Evolutionary conservation across 2,329 filamentous ascomycete species (phyloP).

Genomic region (Kalmusia sp.): DNA sequence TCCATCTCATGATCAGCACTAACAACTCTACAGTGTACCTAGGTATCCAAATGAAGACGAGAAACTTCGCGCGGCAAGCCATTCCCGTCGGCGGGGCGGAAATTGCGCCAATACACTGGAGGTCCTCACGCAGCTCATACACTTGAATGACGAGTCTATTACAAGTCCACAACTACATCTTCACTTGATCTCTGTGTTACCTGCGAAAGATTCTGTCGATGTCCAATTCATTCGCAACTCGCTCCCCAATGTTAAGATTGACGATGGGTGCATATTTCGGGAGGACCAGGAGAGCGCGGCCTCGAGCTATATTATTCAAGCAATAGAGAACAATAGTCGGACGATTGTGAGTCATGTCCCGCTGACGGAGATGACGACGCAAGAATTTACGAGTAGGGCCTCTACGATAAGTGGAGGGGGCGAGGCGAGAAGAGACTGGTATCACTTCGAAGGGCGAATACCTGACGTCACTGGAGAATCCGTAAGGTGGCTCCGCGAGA

Average conservation of each 20-base stretch:
- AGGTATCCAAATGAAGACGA: conserved; percentile 74
- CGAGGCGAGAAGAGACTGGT: conserved; percentile 56
- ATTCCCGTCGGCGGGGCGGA: conserved; percentile 70
- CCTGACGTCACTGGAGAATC: conserved; percentile 67
- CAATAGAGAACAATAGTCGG: conserved; percentile 63
- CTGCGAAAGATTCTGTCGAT: conserved; percentile 59
- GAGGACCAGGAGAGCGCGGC: conserved; percentile 63
- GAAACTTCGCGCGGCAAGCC: conserved; percentile 70
- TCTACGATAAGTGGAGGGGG: neutral
- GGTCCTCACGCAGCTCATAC: conserved; percentile 67
- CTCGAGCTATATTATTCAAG: conserved; percentile 74
- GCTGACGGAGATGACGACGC: conserved; percentile 70
- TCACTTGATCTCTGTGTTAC: conserved; percentile 58
- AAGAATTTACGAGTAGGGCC: conserved; percentile 63
- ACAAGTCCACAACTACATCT: conserved; percentile 23
- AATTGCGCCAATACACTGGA: conserved; percentile 77
- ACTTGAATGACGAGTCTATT: neutral
- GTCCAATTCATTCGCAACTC: conserved; percentile 62
- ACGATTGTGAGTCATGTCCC: conserved; percentile 76
- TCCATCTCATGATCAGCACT: neutral
- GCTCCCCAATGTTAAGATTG: conserved; percentile 59
- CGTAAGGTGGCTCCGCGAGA: conserved; percentile 61
- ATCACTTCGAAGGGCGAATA: conserved; percentile 78
- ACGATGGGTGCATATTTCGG: conserved; percentile 65
- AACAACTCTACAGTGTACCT: conserved; percentile 59